Evolutionary conservation across 2,329 filamentous ascomycete species (phyloP).

Genomic region (Neurospora crassa): DNA sequence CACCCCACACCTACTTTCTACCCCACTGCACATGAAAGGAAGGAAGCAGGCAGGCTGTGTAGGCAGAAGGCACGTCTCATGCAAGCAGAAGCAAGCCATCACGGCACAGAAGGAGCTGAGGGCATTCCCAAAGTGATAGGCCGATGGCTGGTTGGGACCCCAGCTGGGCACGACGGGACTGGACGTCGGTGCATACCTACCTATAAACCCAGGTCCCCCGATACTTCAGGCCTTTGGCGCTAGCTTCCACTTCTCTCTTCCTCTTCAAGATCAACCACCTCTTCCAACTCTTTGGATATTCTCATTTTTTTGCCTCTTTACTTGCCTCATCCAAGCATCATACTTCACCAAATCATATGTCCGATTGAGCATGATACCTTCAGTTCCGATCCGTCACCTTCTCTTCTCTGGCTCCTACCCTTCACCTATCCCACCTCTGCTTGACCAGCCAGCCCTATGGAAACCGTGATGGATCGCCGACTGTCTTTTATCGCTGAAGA

Average conservation of each 20-base stretch:
- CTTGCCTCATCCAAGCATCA: neutral
- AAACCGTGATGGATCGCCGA: neutral
- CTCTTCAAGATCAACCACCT: neutral
- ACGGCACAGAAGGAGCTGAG: neutral
- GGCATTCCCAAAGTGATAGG: neutral
- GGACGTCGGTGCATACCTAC: too few species aligned
- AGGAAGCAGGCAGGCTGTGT: neutral
- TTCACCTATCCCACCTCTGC: neutral
- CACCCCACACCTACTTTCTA: neutral
- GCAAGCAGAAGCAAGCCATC: neutral
- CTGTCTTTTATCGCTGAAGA: neutral
- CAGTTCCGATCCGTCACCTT: neutral
- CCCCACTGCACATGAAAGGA: neutral
- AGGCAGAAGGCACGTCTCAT: neutral
- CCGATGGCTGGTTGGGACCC: neutral
- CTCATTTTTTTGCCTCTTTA: neutral
- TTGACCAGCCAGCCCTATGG: neutral
- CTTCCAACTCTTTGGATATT: neutral
- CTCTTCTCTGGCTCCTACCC: neutral
- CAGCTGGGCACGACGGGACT: neutral
- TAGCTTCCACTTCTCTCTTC: neutral
- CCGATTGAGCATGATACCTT: neutral
- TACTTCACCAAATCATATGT: neutral
- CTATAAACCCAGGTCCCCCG: neutral
- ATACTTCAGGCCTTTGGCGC: neutral